Conservation (phyloP, 2,329 filamentous ascomycete genomes). For the Ascomycota sp. region DNA sequence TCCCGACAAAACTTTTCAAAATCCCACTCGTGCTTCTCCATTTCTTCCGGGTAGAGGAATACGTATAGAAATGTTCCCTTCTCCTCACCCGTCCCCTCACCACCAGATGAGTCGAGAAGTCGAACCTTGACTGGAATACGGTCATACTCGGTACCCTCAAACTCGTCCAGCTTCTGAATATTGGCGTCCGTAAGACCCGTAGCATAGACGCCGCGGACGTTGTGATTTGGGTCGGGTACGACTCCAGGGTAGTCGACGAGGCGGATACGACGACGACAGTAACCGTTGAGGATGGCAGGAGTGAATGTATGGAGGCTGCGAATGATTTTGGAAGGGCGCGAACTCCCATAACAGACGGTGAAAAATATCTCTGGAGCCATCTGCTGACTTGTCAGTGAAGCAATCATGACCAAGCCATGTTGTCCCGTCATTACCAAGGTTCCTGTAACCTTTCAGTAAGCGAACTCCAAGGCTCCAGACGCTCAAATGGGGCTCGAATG, state of each 20-base stretch:
- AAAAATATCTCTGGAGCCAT: slow-evolving; percentile 80
- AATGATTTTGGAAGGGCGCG: slow-evolving; percentile 23
- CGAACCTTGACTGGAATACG: slow-evolving; percentile 32
- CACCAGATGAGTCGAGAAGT: slow-evolving; percentile 21
- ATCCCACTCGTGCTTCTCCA: slow-evolving; percentile 70
- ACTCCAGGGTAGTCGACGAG: slow-evolving; percentile 65
- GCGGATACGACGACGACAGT: slow-evolving; percentile 47
- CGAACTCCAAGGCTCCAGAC: too few species aligned
- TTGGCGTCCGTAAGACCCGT: slow-evolving; percentile 60
- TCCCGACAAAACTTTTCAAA: slow-evolving; percentile 61
- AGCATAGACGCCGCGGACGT: slow-evolving; percentile 54
- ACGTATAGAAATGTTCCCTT: slow-evolving; percentile 42
- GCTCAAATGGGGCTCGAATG: too few species aligned
- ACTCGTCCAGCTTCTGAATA: slow-evolving; percentile 51
- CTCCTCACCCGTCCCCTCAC: slow-evolving; percentile 18
- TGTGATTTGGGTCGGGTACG: slow-evolving; percentile 27
- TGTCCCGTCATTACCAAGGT: slow-evolving; percentile 11
- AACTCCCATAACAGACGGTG: slow-evolving; percentile 52
- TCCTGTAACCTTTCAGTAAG: slow-evolving; percentile 5
- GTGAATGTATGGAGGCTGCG: slow-evolving; percentile 36
- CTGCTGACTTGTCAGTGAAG: slow-evolving; percentile 9
- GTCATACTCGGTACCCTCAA: slow-evolving; percentile 58
- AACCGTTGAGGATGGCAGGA: slow-evolving; percentile 53
- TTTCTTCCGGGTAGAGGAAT: slow-evolving; percentile 22
- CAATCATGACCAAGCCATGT: too few species aligned